Percentiles rank a stretch among this genome's conserved stretches.
These are phyloP conservation scores for Vigna reflexopilosa DNA, from an alignment of 306 rosid species.

Conservation along the genomic window DNA sequence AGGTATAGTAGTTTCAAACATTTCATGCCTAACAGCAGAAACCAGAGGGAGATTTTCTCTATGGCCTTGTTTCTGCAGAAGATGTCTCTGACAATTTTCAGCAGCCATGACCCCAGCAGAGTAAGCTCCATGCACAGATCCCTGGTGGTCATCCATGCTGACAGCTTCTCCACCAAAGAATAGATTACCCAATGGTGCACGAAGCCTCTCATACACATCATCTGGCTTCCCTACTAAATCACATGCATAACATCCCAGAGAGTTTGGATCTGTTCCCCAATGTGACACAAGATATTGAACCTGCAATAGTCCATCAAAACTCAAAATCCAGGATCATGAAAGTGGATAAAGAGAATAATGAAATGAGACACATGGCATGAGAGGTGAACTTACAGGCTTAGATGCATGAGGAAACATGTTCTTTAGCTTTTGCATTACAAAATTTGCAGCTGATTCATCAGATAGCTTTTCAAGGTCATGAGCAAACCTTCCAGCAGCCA, in stretches of 20 bases:
- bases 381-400: constrained; percentile 59
- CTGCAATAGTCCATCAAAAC: constrained; percentile 50
- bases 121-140: constrained; percentile 9
- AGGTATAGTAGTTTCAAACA: neutral
- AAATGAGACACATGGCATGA: neutral
- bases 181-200: neutral
- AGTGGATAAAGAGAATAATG: neutral
- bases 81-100: constrained; percentile 1
- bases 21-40: neutral
- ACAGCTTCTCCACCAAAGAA: constrained; percentile 17
- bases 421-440: constrained; percentile 68
- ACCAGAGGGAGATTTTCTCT: neutral
- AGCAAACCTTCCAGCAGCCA: constrained; percentile 86
- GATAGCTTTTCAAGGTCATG: constrained; percentile 69
- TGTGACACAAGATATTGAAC: constrained; percentile 77
- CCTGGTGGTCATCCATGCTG: neutral
- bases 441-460: constrained; percentile 54
- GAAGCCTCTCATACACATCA: constrained; percentile 54
- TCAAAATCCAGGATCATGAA: constrained; percentile 35
- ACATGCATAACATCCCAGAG: constrained; percentile 36
- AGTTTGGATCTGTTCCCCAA: constrained; percentile 69
- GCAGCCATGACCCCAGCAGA: constrained; percentile 1
- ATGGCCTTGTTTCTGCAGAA: neutral
- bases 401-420: constrained; percentile 75
- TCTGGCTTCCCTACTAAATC: constrained; percentile 71